Percentiles rank a stretch among this genome's conserved stretches.
These are phyloP conservation scores for Quercus parvula DNA, from an alignment of 306 rosid genomes.

Conservation along the genomic window DNA sequence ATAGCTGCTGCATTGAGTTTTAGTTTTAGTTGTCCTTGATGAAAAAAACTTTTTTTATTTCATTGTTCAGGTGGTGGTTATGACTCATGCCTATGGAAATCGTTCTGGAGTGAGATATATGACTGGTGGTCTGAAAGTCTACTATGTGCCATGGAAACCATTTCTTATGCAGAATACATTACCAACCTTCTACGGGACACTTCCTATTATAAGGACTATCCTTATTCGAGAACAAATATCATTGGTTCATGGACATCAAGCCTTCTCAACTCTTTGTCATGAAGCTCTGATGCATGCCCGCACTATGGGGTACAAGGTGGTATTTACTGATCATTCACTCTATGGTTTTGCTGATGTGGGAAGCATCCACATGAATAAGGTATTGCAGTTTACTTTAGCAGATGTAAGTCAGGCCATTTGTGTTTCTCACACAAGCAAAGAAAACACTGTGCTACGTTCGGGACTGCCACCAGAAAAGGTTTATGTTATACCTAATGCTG, in stretches of 20 bases:
- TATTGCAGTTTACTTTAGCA: conserved; percentile 87
- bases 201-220: conserved; percentile 76
- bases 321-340: conserved; percentile 88
- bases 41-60: conserved; percentile 1
- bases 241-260: conserved; percentile 89
- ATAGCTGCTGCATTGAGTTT: neutral
- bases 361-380: conserved; percentile 98
- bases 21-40: conserved; percentile 8
- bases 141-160: conserved; percentile 87
- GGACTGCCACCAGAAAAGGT: conserved; percentile 90
- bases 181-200: conserved; percentile 71
- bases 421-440: conserved; percentile 96
- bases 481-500: conserved; percentile 90
- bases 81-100: conserved; percentile 90
- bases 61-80: conserved; percentile 72
- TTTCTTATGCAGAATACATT: conserved; percentile 87
- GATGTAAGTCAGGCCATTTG: conserved; percentile 93
- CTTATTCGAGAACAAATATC: conserved; percentile 80
- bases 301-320: conserved; percentile 87
- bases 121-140: conserved; percentile 87
- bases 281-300: conserved; percentile 87
- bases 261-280: conserved; percentile 91
- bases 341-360: conserved; percentile 89
- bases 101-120: conserved; percentile 88
- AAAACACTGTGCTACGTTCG: conserved; percentile 83